Conservation (phyloP, 1,139 yeast species). For the Pichia sp. region DNA sequence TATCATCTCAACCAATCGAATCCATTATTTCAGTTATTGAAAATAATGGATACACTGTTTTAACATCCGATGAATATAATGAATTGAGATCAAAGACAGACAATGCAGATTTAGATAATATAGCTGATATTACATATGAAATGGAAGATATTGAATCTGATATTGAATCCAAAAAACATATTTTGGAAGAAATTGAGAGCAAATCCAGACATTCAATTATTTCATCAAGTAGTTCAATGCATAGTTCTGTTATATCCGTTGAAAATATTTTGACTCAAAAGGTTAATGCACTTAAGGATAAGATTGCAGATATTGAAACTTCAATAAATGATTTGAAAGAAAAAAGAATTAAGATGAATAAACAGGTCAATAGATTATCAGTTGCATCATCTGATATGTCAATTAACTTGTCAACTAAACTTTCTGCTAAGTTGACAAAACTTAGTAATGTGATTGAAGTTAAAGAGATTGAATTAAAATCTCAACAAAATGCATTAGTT, state of each 20-base stretch:
- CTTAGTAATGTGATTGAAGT: constrained; percentile 13
- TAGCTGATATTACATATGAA: constrained; percentile 12
- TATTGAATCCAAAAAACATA: constrained; percentile 10
- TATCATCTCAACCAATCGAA: constrained; percentile 15
- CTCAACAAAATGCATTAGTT: constrained; percentile 14
- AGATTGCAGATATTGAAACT: constrained; percentile 1
- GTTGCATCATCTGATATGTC: constrained; percentile 7
- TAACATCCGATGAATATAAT: constrained; percentile 21
- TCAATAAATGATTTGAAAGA: constrained; percentile 1
- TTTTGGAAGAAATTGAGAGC: constrained; percentile 9
- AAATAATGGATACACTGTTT: constrained; percentile 21
- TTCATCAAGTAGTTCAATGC: constrained; percentile 8
- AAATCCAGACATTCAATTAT: constrained; percentile 5
- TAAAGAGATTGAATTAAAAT: constrained; percentile 11
- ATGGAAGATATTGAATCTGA: constrained; percentile 11
- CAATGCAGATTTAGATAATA: constrained; percentile 10
- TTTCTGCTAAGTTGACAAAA: constrained; percentile 5
- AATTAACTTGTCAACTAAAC: not conserved
- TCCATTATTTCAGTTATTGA: constrained; percentile 16
- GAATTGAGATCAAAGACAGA: constrained; percentile 3
- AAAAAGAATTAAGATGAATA: constrained; percentile 2
- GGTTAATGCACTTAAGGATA: constrained; percentile 1
- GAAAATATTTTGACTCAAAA: constrained; percentile 13
- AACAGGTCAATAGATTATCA: constrained; percentile 15
- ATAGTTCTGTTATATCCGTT: constrained; percentile 11